Evolutionary conservation across 2,329 filamentous ascomycete species (phyloP), one percentile per base, ranked within the genome.

Genomic region (Ceratocystis eucalypticola): DNA sequence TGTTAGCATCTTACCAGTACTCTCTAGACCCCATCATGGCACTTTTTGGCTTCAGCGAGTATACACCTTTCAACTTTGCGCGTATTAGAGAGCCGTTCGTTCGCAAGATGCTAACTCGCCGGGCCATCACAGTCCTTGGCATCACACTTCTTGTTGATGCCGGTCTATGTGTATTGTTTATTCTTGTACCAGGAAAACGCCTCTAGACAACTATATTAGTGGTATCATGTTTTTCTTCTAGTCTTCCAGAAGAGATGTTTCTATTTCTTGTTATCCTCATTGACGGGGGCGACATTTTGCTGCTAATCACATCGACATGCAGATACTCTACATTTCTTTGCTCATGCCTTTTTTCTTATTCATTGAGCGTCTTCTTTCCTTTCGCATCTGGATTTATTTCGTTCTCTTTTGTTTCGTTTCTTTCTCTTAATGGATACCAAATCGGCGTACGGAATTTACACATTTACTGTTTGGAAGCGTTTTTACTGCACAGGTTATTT

Each of bases 41-140:
- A 3, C 81, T 97, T 22, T 75, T 89, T n/a, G 92, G 93, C 45
- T 88, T 87, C 75, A 96, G 92, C 78, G 95, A 99, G 78, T 96
- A 97, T 77, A 96, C 93, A 0, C 91, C 96, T 63, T 92, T 96
- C 80, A 89, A 87, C 75, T 96, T 95, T 79, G 88, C 89, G 28
- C 84, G 85, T 50, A 90, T 97, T 69, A 85, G 89, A 66, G 94
- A 99, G 76, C 89, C 91, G 0, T 99, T 94, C 74, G 88, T 99
- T 66, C 88, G 90, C 70, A 89, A 86, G 73, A 84, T 97, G 22
- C 82, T 99, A 66, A 85, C 85, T 70, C 92, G 92, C 74, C 88
- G 94, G 67, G 87, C 94, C 0, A 73, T 90, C 55, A 91, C 94
- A 78, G 89, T 94, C 15, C 77, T 96, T 15, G 79, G 84, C 7